Evolutionary conservation across 345 rosid genomes (phyloP), one percentile per base, ranked within the genome.

Genomic region (Draba incana): DNA sequence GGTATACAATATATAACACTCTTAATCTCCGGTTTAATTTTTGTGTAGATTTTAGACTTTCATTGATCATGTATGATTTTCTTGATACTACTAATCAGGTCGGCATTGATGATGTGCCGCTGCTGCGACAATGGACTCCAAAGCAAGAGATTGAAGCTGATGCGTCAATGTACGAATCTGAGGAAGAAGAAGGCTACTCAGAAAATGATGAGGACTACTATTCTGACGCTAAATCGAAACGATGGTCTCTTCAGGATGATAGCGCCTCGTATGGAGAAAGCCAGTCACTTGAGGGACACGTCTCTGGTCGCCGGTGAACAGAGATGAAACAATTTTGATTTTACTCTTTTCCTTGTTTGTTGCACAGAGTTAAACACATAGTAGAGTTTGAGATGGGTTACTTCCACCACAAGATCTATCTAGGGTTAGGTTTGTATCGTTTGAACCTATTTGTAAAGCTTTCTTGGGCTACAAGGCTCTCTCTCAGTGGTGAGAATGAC

Each of bases 381-480:
- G 8, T 5, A 37, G 28, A 9, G 30, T 23, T 53, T 53, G 4
- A 57, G 30, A 37, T 57, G 24, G 64, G 35, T 60, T 42, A 44
- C 52, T 43, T 42, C 39, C 13, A 45, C 12, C 25, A 8, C 50
- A 59, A 13, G 63, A 37, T 6, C 15, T 8, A 10, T 27, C 9
- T 15, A 43, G 38, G 10, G 25, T 5, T 43, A 13, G 35, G 24
- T 12, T 24, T 12, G 47, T 2, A 23, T 3, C 20, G 47, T 60
- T 15, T 27, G 8, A 42, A 41, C 23, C 38, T 61, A 24, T 53
- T 46, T 46, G 55, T 31, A 43, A 27, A 14, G 55, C 14, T 27
- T 61, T 25, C 65, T 60, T 61, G 24, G 7, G 47, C 14, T 20
- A 57, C 53, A 61, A 28, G 53, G 10, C 52, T 20, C 45, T 28